Evolutionary conservation across 257 asterid genomes (phyloP).

Genomic region (Nicotiana otophora): DNA sequence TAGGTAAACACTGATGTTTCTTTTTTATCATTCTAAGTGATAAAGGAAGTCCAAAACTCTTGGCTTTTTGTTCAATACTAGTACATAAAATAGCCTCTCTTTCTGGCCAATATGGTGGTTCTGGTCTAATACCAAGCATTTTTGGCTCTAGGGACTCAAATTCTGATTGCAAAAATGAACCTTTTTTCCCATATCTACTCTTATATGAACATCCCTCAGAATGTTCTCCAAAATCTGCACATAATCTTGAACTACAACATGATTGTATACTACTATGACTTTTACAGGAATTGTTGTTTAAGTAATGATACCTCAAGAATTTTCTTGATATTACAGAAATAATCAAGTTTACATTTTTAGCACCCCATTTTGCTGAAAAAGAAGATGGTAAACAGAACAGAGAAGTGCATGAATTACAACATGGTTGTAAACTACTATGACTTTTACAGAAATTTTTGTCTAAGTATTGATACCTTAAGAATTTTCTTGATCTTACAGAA

Average conservation of each 20-base stretch:
- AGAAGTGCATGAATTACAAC: slow-evolving; percentile 26
- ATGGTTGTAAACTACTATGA: slow-evolving; percentile 19
- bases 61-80: slow-evolving; percentile 62
- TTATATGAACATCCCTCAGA: slow-evolving; percentile 15
- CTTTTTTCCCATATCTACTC: slow-evolving; percentile 11
- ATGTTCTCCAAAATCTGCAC: slow-evolving; percentile 20
- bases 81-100: slow-evolving; percentile 45
- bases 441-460: slow-evolving; percentile 19
- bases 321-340: slow-evolving; percentile 25
- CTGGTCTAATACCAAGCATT: slow-evolving; percentile 74
- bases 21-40: slow-evolving; percentile 80
- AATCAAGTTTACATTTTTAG: slow-evolving; percentile 10
- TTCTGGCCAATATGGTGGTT: slow-evolving; percentile 67
- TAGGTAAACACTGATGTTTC: slow-evolving; percentile 18
- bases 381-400: not conserved
- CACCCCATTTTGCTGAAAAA: slow-evolving; percentile 10
- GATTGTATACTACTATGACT: slow-evolving; percentile 18
- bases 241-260: slow-evolving; percentile 40
- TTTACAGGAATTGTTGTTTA: slow-evolving; percentile 19
- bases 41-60: slow-evolving; percentile 59
- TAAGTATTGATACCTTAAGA: slow-evolving; percentile 23
- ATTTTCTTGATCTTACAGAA: slow-evolving; percentile 24
- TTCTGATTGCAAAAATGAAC: slow-evolving; percentile 35
- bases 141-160: slow-evolving; percentile 71
- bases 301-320: slow-evolving; percentile 23